Base-by-base conservation (phyloP, 2,329 filamentous ascomycete species). In the Penicillium capsulatum region DNA sequence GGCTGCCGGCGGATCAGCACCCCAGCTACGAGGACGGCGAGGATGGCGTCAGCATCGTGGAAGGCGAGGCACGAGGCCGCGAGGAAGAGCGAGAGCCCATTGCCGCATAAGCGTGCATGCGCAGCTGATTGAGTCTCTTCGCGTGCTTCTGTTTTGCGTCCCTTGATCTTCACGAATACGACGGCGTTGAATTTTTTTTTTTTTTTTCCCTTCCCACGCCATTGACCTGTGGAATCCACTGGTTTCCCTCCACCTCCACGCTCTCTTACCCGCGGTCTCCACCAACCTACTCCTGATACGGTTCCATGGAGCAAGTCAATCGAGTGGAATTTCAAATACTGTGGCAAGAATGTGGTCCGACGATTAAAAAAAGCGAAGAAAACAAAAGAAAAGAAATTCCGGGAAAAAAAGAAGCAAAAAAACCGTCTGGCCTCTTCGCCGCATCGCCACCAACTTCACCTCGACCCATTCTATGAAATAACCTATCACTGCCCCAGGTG, bases 1-100 rank as follows among this genome's bases (percentile, higher is more conserved):
- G 91, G 91, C 80, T 90, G 24, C 83, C 84, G 5, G 86, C 85
- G 10, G 77, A 79, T 44, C 73, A 81, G 63, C 70, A 73, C 55
- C 58, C 68, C 16, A 61, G 57, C 49, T 72, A 73, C 9, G 67
- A 70, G 13, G 69, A 66, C n/a, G 68, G 65, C 7, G 63, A 66
- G 20, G 64, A 66, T 17, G 54, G 47, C n/a, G 51, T 48, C 33
- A 64, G 61, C 53, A 53, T 53, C 17, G 33, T 58, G 10, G 58
- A 63, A 5, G 63, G 57, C 9, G 63, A 64, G 44, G 33, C 45
- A 19, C 55, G 64, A 34, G 63, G 65, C 34, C 59, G 65, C 17
- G 58, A 63, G 45, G 61, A 64, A 36, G 63, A 63, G 44, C 53
- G 61, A 30, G 61, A 59, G 38, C 53, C 59, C 17, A 51, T 60